Evolutionary conservation across 2,329 filamentous ascomycete genomes (phyloP).

Genomic region (Saccharata proteae): DNA sequence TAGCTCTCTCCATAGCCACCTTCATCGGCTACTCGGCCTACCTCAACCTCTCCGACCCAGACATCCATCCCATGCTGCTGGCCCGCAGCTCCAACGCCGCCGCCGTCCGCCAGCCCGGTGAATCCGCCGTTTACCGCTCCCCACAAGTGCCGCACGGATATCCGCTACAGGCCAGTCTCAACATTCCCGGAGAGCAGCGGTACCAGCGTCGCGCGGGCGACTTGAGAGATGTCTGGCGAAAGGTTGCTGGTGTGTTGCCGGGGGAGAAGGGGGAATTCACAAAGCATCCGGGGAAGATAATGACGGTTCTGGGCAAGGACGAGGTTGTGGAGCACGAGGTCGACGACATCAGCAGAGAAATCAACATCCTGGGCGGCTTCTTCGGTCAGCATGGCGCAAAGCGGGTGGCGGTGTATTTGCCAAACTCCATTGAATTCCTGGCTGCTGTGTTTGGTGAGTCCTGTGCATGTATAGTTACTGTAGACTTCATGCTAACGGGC

Average conservation of each 20-base stretch:
- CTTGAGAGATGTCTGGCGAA: slow-evolving; percentile 80
- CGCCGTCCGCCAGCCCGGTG: slow-evolving; percentile 67
- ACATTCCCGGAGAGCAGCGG: slow-evolving; percentile 31
- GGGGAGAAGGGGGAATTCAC: slow-evolving; percentile 50
- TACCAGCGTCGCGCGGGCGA: slow-evolving; percentile 80
- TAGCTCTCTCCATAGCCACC: slow-evolving; percentile 54
- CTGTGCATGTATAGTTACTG: not conserved
- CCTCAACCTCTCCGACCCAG: slow-evolving; percentile 59
- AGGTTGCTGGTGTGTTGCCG: slow-evolving; percentile 51
- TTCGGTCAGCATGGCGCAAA: slow-evolving; percentile 55
- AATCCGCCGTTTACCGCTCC: slow-evolving; percentile 79
- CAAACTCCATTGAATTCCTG: slow-evolving; percentile 85
- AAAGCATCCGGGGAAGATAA: slow-evolving; percentile 55
- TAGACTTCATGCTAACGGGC: slow-evolving; percentile 1
- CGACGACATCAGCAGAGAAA: slow-evolving; percentile 69
- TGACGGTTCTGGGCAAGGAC: slow-evolving; percentile 68
- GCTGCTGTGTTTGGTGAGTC: slow-evolving; percentile 58
- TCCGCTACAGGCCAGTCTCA: slow-evolving; percentile 7
- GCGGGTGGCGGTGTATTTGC: slow-evolving; percentile 78
- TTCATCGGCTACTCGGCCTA: slow-evolving; percentile 61
- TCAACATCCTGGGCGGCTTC: slow-evolving; percentile 73
- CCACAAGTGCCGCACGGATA: slow-evolving; percentile 72
- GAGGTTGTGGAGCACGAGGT: slow-evolving; percentile 57
- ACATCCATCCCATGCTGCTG: slow-evolving; percentile 84
- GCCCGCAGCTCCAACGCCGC: slow-evolving; percentile 71